Base-by-base conservation (phyloP, 352 stramenopile genomes). In the Blastocystis sp. region DNA sequence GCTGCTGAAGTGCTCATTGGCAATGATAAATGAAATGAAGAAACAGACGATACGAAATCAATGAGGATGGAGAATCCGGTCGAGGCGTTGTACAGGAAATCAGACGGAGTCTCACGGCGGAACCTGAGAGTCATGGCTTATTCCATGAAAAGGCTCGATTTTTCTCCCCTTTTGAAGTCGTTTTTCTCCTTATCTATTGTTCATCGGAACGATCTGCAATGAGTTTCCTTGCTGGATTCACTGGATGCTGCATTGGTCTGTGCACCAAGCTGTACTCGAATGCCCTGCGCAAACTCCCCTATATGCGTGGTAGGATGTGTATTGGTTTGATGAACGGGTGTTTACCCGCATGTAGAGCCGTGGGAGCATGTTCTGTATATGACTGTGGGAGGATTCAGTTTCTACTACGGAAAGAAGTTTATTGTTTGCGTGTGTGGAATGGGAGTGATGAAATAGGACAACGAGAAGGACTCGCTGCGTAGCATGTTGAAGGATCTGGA, bases 361-460 rank as follows among this genome's bases (percentile, higher is more conserved):
- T 79, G 69, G 69, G 69, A 79, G 64, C 69, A 79, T 46, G 29
- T 79, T 8, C 38, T 79, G 18, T 79, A 79, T 79, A 79, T 79
- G 69, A 18, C 18, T 6, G 69, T 79, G 2, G 69, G 69, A 34
- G 69, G 49, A 9, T 51, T 40, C 69, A 46, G 40, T 57, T 63
- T 63, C 69, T 79, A 79, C 38, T 73, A 73, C 40, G 61, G 32
- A 29, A 73, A 73, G 40, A 73, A 73, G 61, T 73, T 73, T 27
- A 73, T 73, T 49, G 61, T 73, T 53, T 14, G 21, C 18, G 11
- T 4, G 29, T 51, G 21, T 36, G 21, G n/a, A 14, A 36, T n/a
- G n/a, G n/a, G n/a, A n/a, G n/a, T n/a, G n/a, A n/a, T n/a, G n/a
- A n/a, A n/a, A n/a, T 73, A 73, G 61, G 61, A 73, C 29, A 73